Base-by-base conservation (phyloP, 495 filamentous ascomycete genomes). In the Aspergillus cristatus region DNA sequence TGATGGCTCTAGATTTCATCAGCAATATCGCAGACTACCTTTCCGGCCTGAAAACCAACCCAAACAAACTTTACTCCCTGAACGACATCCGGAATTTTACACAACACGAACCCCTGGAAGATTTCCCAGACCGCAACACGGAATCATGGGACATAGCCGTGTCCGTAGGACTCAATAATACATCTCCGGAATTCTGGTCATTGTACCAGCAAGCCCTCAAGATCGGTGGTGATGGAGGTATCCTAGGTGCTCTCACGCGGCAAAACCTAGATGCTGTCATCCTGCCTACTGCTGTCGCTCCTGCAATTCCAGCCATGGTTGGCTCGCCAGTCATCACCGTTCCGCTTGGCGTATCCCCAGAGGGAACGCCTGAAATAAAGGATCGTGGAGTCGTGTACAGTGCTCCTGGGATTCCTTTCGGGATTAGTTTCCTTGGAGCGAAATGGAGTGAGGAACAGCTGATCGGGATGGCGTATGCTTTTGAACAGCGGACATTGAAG, bases 391-490 rank as follows among this genome's bases (percentile, higher is more conserved):
- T 16, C 52, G 74, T 3, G 63, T 71, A 55, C 3, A 51, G 43
- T 0, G 70, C 54, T 8, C 72, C 72, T 10, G 67, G 68, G 7
- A 53, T 75, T 12, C 74, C 73, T 18, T 76, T 79, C 42, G 76
- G 78, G 1, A 49, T 82, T 22, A 66, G 65, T 24, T 82, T 84
- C 53, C 46, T 78, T 35, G 79, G 76, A 0, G 33, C 37, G 1
- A 65, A 62, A 29, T 84, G 67, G 57, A 69, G 64, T 22, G 78
- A 84, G 53, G 68, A 63, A 34, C 60, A 45, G 34, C 54, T 84
- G 33, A 75, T 84, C 34, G 75, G 71, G n/a, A 68, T 72, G 54
- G 78, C 78, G 18, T 82, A 78, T 58, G 78, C 77, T 14, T 82
- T 71, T 56, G 79, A 84, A 61, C 79, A 84, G 54, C 55, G 67